Percentiles rank a stretch among this genome's conserved stretches.
These are phyloP conservation scores for Gracilaria caudata DNA, from an alignment of 23 red algal genomes.

Conservation along the genomic window DNA sequence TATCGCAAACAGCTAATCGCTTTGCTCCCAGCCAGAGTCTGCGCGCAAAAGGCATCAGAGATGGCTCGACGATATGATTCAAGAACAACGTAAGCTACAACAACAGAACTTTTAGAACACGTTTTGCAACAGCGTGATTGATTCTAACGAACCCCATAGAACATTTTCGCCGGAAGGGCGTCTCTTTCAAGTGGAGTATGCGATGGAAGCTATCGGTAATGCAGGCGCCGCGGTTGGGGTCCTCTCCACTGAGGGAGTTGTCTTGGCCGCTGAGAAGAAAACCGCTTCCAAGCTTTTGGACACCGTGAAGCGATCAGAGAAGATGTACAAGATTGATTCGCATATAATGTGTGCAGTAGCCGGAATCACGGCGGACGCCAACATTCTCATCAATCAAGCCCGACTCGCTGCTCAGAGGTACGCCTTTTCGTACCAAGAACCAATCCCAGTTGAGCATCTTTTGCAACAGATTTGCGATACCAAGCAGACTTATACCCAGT, in stretches of 20 bases:
- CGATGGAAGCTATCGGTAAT: constrained; percentile 99
- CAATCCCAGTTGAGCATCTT: constrained; percentile 96
- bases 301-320: constrained; percentile 88
- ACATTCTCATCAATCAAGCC: constrained; percentile 94
- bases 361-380: constrained; percentile 98
- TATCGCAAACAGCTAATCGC: neutral
- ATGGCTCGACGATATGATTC: constrained; percentile 71
- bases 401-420: constrained; percentile 93
- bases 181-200: constrained; percentile 99
- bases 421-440: constrained; percentile 93
- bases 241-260: constrained; percentile 86
- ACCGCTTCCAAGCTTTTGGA: constrained; percentile 98
- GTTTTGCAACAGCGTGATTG: neutral
- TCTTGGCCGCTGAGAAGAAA: constrained; percentile 94
- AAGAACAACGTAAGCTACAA: constrained; percentile 58
- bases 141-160: constrained; percentile 30
- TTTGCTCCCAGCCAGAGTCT: too few relatives aligned
- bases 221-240: constrained; percentile 95
- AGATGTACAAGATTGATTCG: constrained; percentile 98
- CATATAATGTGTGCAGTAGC: constrained; percentile 97
- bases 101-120: neutral
- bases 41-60: neutral
- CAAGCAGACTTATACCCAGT: constrained; percentile 99
- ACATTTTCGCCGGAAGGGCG: constrained; percentile 98
- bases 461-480: constrained; percentile 94